Evolutionary conservation across 306 rosid species (phyloP), one percentile per base, ranked within the genome.

Genomic region (Inga laurina): DNA sequence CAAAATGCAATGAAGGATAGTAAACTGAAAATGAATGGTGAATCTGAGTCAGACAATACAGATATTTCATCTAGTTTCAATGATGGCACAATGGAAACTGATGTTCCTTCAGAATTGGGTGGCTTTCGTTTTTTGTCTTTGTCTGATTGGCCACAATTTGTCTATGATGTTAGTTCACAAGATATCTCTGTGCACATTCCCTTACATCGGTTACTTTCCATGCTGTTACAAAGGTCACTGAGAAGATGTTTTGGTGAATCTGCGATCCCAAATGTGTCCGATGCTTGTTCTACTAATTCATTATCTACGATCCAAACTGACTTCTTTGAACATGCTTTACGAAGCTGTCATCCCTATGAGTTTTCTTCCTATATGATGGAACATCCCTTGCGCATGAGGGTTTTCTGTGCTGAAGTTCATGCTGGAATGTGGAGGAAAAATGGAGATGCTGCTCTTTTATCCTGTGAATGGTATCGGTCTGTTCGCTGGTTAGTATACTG

Each of bases 391-490:
- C 92, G 97, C 74, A 92, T 92, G 72, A 90, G 92, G 89, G 99
- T 91, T 75, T 97, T 97, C 84, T 97, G 98, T 92, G 98, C 99
- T 43, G 86, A 94, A 88, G 94, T 94, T 85, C 96, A 90, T 74
- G 94, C 99, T 86, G 99, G 97, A 88, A 94, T 93, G 95, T 94
- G 99, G 99, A 90, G 95, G 83, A 94, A 88, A 85, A 92, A 92
- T 84, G 99, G 97, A 68, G 99, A 97, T 81, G 86, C 93, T 78
- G 95, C 97, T 74, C 61, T 90, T 75, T 84, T 94, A 82, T 89
- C 95, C 52, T 91, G 94, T 79, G 98, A 97, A 79, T 90, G 87
- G 89, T 97, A 97, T 83, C 91, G 95, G 41, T 90, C 97, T 46
- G 91, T 89, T 68, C 93, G 94, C 62, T 91, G 99, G 98, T 97